Evolutionary conservation across 2,329 filamentous ascomycete species (phyloP), one percentile per base, ranked within the genome.

Genomic region (Sporothrix schenckii): DNA sequence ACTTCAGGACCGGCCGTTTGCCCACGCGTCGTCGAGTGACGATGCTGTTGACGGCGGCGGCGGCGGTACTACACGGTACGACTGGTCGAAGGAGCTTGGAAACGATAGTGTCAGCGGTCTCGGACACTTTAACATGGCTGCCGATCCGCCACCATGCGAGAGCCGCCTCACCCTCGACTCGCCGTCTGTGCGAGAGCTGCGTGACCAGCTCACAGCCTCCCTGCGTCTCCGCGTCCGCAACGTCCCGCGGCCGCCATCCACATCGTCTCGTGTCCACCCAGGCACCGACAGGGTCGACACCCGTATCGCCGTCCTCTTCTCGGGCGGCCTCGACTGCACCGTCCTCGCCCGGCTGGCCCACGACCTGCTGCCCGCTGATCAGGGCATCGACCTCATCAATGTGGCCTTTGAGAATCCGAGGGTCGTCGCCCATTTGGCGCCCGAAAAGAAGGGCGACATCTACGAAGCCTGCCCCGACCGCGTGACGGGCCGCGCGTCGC

Each of bases 351-450:
- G 93, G 56, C 80, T 98, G 30, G 84, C 87, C 13, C 92, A 97
- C 77, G 91, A 97, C 14, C 80, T 96, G 2, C 78, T 98, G 2
- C 91, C 92, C 0, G 16, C 77, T 0, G 80, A 84, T 4, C 89
- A 96, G 76, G 82, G 86, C 1, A 89, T 99, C 72, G 95, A 98
- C 77, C 84, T 99, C 10, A 85, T 99, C 73, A 99, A 99, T 74
- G 94, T 99, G 60, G 95, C 94, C 0, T 99, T 99, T 76, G 92
- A 99, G 79, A 99, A 99, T 74, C 94, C 94, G 0, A 87, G 92
- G 44, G 87, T 90, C 73, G 89, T 85, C 71, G 88, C 84, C 3
- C 84, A 87, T 56, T 80, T 86, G n/a, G 74, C 74, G 44, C 16
- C 19, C 19, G 49, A 50, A 19, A 6, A n/a, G 75, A 52, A 71